Conservation (phyloP, 768 basidiomycete species). For the Suillus hirtellus region DNA sequence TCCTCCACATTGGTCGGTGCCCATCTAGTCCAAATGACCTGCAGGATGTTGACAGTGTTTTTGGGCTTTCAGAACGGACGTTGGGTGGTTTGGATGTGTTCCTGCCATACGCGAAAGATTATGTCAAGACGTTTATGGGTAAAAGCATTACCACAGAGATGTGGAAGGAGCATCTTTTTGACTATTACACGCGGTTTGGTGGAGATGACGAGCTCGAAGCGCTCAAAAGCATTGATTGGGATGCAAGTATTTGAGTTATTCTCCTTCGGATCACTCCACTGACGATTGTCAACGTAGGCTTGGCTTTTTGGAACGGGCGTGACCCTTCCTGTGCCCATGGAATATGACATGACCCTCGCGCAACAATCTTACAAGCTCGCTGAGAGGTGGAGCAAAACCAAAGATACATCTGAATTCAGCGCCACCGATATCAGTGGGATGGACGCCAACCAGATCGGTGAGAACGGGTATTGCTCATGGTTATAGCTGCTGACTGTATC, state of each 20-base stretch:
- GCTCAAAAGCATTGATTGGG: conserved; percentile 74
- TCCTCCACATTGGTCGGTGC: conserved; percentile 74
- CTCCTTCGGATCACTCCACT: not conserved
- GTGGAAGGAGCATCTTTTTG: conserved; percentile 81
- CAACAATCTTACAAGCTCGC: conserved; percentile 72
- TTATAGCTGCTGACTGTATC: not conserved
- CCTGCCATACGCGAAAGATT: conserved; percentile 81
- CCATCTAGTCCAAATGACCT: not conserved
- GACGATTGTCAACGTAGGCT: conserved; percentile 41
- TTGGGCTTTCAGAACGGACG: conserved; percentile 50
- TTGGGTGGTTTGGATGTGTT: conserved; percentile 85
- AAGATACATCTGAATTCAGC: conserved; percentile 51
- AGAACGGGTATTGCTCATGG: conserved; percentile 18
- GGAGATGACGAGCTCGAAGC: conserved; percentile 60
- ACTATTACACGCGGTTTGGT: conserved; percentile 61
- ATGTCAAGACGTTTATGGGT: conserved; percentile 79
- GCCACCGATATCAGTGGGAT: conserved; percentile 61
- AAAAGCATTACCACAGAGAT: conserved; percentile 81
- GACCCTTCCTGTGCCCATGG: conserved; percentile 69
- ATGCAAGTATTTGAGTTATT: conserved; percentile 46
- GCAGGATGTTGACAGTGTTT: not conserved
- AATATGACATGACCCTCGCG: conserved; percentile 75
- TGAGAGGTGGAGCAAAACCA: conserved; percentile 61
- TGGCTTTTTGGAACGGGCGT: conserved; percentile 85
- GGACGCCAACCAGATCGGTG: conserved; percentile 77